Evolutionary conservation across 495 filamentous ascomycete genomes (phyloP), one percentile per base, ranked within the genome.

Genomic region (Hypoxylon fragiforme): DNA sequence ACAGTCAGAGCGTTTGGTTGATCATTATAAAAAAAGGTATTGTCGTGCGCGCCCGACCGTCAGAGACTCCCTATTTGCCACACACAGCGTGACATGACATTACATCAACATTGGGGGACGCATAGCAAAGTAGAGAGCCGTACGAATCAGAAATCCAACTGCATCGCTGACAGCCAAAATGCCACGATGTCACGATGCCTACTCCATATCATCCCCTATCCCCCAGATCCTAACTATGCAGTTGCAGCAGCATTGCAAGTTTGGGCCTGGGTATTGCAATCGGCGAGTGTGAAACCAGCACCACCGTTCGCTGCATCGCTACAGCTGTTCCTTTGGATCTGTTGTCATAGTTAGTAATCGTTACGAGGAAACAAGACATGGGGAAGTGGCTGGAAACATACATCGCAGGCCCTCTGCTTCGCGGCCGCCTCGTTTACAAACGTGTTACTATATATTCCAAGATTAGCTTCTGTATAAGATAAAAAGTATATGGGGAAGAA

Each of bases 261-360:
- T 35, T 63, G 43, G 0, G 50, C 16, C 62, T 81, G 78, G 14
- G 64, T 47, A 38, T 76, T 70, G 69, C 79, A 81, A 42, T 81
- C 67, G 9, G 50, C 44, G 31, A 77, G 64, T 4, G 54, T 65
- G 51, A 62, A 57, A 13, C 71, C 67, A 26, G 50, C 47, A 28
- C 71, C 67, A 26, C 55, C 20, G 54, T 79, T 79, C 54, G 72
- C 70, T 28, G 76, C 75, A 32, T 77, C 56, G 43, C 71, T 69
- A 62, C 77, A 80, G n/a, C 55, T 64, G 57, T 80, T 80, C 58
- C 77, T 74, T 70, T 80, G 77, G 44, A 79, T 75, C 53, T 73
- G 64, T 37, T 64, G 70, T 20, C n/a, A n/a, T n/a, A n/a, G n/a
- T n/a, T n/a, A n/a, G n/a, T n/a, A n/a, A n/a, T n/a, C n/a, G n/a